A percentile compares a stretch with the other conserved stretches of the same genome.
Evolutionary conservation across 169 alveolate species (phyloP).

Genomic region (Plasmodium gaboni): DNA sequence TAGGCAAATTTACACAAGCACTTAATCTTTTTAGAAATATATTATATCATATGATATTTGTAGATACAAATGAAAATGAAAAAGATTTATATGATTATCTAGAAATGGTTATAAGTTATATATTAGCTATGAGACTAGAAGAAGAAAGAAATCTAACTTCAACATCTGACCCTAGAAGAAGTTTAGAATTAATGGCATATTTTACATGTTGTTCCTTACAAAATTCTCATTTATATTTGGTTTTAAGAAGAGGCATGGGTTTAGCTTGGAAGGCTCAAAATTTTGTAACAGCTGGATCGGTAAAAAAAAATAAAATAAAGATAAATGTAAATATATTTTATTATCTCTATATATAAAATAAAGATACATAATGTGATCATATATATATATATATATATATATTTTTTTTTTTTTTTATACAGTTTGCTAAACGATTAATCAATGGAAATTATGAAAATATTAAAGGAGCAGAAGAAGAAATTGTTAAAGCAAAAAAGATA

Average conservation of each 20-base stretch:
- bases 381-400: neutral
- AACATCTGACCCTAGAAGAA: slow-evolving; percentile 77
- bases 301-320: neutral
- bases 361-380: neutral
- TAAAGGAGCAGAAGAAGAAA: slow-evolving; percentile 77
- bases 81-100: slow-evolving; percentile 60
- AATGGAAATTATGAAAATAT: slow-evolving; percentile 72
- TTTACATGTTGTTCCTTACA: slow-evolving; percentile 88
- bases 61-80: slow-evolving; percentile 16
- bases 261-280: slow-evolving; percentile 91
- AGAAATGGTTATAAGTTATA: slow-evolving; percentile 69
- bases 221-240: slow-evolving; percentile 87
- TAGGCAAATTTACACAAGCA: slow-evolving; percentile 77
- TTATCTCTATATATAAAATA: neutral
- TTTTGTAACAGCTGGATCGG: slow-evolving; percentile 86
- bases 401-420: neutral
- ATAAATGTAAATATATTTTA: neutral
- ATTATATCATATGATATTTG: slow-evolving; percentile 40
- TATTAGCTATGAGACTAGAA: slow-evolving; percentile 84
- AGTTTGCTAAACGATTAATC: slow-evolving; percentile 72
- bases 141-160: slow-evolving; percentile 79
- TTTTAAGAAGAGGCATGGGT: slow-evolving; percentile 90
- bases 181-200: slow-evolving; percentile 88
- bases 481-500: slow-evolving; percentile 78
- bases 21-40: slow-evolving; percentile 75